Base-by-base conservation (phyloP, 208 protist species). In the Zelonia costaricensis region DNA sequence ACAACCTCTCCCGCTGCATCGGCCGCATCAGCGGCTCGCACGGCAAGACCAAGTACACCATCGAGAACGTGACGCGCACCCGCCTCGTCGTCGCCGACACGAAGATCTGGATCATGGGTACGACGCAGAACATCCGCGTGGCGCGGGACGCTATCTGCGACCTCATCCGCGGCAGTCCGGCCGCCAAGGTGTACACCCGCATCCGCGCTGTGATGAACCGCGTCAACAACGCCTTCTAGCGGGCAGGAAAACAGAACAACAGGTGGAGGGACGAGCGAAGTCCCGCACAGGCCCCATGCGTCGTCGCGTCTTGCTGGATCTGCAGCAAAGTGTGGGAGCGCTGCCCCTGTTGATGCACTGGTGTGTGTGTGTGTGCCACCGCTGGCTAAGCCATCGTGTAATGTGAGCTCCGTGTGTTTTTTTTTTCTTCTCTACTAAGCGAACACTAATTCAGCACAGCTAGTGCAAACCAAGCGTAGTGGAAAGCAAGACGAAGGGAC, bases 1-100 rank as follows among this genome's bases (percentile, higher is more conserved):
- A 98, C 63, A 94, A 97, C 61, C 75, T 98, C 3, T 94, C 93
- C 4, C 93, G 99, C 36, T 99, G 98, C 62, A 99, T 99, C 71
- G 99, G 98, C 44, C 97, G 99, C 65, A 97, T 99, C 60, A 99
- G 98, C 39, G 99, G 99, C 39, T 98, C 98, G 30, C 97, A 98
- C 55, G 99, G 99, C 25, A 98, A 99, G 79, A 99, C 98, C 1
- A 99, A 99, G 86, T 99, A 97, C 78, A 98, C 98, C 10, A 99
- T 99, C 62, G 99, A 99, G 78, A 99, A 99, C 71, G 88, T 98
- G 1, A 99, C 98, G 8, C 92, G 97, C 30, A 99, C 98, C 13
- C 86, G 99, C 30, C 98, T 99, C 60, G 98, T 99, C 1, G 74
- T 99, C 22, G 98, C 98, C 16, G 99, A 99, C 76, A 99, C 93